Evolutionary conservation across 2,329 filamentous ascomycete species (phyloP).

Genomic region (Neofusicoccum cordaticola): DNA sequence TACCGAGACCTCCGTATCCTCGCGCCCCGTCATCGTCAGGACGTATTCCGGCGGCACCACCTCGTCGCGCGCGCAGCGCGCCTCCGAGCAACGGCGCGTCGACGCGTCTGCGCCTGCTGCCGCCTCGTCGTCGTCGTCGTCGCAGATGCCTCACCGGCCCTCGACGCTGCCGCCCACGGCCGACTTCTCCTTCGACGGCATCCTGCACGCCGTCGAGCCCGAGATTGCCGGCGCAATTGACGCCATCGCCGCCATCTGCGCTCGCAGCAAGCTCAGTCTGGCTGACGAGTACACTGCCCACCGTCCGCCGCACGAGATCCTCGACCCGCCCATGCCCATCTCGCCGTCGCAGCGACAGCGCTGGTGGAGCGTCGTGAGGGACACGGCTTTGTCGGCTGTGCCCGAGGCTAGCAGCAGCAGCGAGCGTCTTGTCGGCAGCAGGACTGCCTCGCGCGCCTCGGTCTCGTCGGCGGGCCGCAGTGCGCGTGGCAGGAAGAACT

Average conservation of each 20-base stretch:
- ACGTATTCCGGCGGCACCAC: conserved; percentile 33
- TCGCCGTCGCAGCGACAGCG: conserved; percentile 27
- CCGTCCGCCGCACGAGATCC: conserved; percentile 59
- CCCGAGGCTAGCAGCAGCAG: conserved; percentile 49
- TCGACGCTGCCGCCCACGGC: conserved; percentile 45
- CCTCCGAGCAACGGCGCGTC: conserved; percentile 1
- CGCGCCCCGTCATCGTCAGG: conserved; percentile 45
- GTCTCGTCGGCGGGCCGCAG: conserved; percentile 11
- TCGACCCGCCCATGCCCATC: conserved; percentile 25
- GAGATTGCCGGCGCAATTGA: conserved; percentile 59
- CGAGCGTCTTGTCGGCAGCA: conserved; percentile 31
- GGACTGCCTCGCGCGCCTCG: conserved; percentile 10
- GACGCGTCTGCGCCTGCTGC: conserved; percentile 5
- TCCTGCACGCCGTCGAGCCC: conserved; percentile 56
- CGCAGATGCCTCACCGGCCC: conserved; percentile 16
- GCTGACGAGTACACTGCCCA: conserved; percentile 63
- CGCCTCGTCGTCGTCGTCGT: conserved; percentile 21
- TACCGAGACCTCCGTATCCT: conserved; percentile 38
- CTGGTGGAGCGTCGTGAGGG: conserved; percentile 31
- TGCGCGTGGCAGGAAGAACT: conserved; percentile 16
- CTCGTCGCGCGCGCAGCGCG: neutral
- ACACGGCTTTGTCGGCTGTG: conserved; percentile 45
- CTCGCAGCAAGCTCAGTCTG: conserved; percentile 58
- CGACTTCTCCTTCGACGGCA: conserved; percentile 56
- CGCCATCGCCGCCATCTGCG: conserved; percentile 62